Evolutionary conservation across 768 basidiomycete genomes (phyloP), one percentile per base, ranked within the genome.

Genomic region (Leucocoprinus birnbaumii): DNA sequence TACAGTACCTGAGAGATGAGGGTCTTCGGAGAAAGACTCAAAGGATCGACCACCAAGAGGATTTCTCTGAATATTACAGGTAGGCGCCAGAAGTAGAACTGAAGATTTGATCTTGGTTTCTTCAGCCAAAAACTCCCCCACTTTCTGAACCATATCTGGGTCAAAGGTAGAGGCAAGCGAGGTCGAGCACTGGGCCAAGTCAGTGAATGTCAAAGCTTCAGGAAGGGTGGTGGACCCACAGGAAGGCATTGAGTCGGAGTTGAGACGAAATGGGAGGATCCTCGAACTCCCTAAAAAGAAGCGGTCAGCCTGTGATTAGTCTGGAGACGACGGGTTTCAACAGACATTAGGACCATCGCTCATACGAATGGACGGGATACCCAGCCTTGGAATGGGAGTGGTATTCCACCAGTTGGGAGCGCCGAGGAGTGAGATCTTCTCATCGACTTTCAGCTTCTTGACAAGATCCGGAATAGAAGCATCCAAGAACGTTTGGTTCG

Each of bases 371-470:
- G 80, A 74, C 4, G 86, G 87, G 50, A 89, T 81, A n/a, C 71
- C 73, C 16, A 87, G 75, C 21, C 85, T 74, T 10, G 74, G 69
- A 52, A 89, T 74, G 16, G 79, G 59, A 34, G 73, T 74, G 14
- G 85, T 86, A 61, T 85, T 86, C 86, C 87, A 87, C 83, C 84
- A 86, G 60, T 85, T 82, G 6, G 83, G 84, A 13, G 82, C 85
- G 24, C 82, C 77, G 3, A 86, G 75, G 16, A 89, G 73, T 2
- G 76, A 65, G 51, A 86, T 82, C 66, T 86, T 87, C 71, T 87
- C 86, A 21, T 85, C 81, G 4, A 74, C 74, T 44, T 75, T 79
- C 52, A 87, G 74, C 59, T 77, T 73, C 49, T 71, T 66, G 46
- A 87, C 75, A 40, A 84, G 75, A n/a, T 72, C 68, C 2, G 76